phyloP scores from a whole-genome alignment of 202 grass and related monocot species.

The Saccharum hybrid region DNA sequence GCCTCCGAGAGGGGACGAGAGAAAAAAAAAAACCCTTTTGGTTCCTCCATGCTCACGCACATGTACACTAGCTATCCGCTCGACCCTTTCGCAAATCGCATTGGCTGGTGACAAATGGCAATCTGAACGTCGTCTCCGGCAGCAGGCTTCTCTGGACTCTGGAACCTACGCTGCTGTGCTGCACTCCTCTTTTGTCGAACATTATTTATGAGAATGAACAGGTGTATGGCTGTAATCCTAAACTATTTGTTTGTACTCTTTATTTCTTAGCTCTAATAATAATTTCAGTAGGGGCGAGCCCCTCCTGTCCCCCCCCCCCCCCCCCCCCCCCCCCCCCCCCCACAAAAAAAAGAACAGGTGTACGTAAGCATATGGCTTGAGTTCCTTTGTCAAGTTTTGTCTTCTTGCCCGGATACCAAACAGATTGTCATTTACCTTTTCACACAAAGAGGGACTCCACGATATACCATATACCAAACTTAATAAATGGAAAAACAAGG shows the following conservation, averaged over 20 bases:
- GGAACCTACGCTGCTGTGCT: background rate
- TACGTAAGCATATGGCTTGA: too few relatives aligned
- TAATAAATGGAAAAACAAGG: background rate
- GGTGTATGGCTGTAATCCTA: background rate
- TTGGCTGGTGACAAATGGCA: constrained; percentile 25
- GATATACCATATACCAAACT: constrained; percentile 17
- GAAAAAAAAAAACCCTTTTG: background rate
- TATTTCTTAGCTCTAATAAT: too few relatives aligned
- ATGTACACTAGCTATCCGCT: background rate
- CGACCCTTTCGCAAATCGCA: background rate
- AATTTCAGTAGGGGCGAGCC: too few relatives aligned
- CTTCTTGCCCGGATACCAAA: background rate
- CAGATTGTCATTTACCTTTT: background rate
- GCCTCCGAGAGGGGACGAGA: background rate
- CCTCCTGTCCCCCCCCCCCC: too few relatives aligned
- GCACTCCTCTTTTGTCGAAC: background rate
- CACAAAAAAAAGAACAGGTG: background rate
- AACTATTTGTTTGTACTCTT: too few relatives aligned
- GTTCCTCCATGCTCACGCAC: background rate
- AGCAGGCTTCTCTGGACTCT: background rate
- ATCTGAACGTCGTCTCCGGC: background rate
- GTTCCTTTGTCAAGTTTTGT: background rate
- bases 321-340: too few relatives aligned
- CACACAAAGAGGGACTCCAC: background rate
- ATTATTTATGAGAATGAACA: background rate